Evolutionary conservation across 176 grass and related monocot species (phyloP), one percentile per base, ranked within the genome.

Genomic region (Carex cristatella): DNA sequence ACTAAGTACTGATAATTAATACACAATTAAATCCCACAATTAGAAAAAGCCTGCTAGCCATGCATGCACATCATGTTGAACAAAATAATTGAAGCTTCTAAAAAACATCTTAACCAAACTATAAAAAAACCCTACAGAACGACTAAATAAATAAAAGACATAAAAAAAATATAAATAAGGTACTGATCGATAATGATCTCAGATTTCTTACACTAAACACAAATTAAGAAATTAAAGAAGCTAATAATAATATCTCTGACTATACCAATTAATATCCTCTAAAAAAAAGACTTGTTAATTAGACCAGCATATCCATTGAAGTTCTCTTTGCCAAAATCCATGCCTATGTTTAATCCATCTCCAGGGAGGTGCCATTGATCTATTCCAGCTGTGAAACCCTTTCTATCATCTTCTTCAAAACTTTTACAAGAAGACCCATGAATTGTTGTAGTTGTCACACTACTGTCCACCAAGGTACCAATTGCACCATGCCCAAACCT

Each of bases 291-390:
- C 31, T 69, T 83, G 61, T 67, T 54, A 33, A 83, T 67, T 7
- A 83, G 27, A 69, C 81, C 64, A 23, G 23, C 23, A 83, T 54
- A 83, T 83, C 44, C 81, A 37, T 32, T 67, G 30, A 69, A 67
- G 65, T 69, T 83, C 44, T 83, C 81, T 69, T 54, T 83, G 42
- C 81, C 81, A 69, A 65, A 83, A 83, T 83, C 81, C 81, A 83
- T 83, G 37, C 81, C 81, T 69, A 83, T 67, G 10, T 65, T 83
- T 30, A 83, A 83, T 69, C 81, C 81, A 83, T 69, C 81, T 51
- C 81, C 81, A 33, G 62, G 44, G 2, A 69, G 46, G 19, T 83
- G 81, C 63, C 81, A 83, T 83, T 65, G 81, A 83, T 83, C 65
- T 5, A 83, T 32, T 49, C 63, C 81, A 40, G 38, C 38, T 23